Conservation (phyloP, 108 stramenopile genomes). For the Phaeodactylum tricornutum region DNA sequence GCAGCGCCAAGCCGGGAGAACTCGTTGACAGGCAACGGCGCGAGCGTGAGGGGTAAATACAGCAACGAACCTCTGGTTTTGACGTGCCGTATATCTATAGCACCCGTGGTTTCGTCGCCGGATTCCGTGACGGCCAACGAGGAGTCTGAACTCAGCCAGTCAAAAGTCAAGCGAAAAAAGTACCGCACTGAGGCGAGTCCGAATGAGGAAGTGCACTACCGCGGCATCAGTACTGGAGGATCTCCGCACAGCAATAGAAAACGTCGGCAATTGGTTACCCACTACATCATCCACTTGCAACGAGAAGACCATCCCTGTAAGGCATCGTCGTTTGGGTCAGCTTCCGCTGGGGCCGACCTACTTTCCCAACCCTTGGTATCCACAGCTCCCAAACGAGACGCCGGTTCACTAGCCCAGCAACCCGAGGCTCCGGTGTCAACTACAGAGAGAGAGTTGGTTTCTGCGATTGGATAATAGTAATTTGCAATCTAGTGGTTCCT, state of each 20-base stretch:
- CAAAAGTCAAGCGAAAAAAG: neutral
- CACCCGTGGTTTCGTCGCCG: conserved; percentile 2
- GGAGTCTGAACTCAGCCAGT: neutral
- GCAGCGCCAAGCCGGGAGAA: no score
- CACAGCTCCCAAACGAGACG: no score
- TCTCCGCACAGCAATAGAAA: neutral
- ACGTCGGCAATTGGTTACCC: conserved; percentile 26
- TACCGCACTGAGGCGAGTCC: neutral
- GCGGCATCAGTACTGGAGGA: neutral
- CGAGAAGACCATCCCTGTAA: conserved; percentile 17
- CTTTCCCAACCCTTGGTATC: no score
- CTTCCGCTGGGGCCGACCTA: no score
- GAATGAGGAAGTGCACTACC: neutral
- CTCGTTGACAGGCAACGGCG: no score
- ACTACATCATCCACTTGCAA: conserved; percentile 54
- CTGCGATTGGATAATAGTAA: conserved; percentile 5
- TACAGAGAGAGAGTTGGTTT: neutral
- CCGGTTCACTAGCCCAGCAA: no score
- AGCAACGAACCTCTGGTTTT: no score
- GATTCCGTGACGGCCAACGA: neutral
- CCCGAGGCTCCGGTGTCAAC: conserved; percentile 5
- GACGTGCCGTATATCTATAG: conserved; percentile 5
- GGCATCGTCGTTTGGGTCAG: no score
- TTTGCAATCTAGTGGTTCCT: neutral
- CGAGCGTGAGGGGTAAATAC: neutral